Evolutionary conservation across 495 filamentous ascomycete species (phyloP), one percentile per base, ranked within the genome.

Genomic region (Bombardia bombarda): DNA sequence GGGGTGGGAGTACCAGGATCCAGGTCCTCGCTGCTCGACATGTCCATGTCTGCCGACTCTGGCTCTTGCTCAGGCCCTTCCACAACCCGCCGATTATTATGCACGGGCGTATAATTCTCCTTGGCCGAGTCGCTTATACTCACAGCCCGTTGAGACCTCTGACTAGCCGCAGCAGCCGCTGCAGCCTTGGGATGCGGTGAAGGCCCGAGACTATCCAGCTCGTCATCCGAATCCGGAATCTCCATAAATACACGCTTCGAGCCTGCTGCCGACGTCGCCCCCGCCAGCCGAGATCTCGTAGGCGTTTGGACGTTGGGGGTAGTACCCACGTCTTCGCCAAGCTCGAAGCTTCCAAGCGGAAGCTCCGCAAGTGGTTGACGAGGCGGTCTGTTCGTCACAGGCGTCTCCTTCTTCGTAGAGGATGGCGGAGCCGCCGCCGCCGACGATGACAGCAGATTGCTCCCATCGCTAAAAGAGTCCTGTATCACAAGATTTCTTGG

Each of bases 191-290:
- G 16, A 43, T 52, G 31, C 41, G 61, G 56, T 4, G 60, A 53
- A 0, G 61, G 52, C 7, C 40, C 47, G 22, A 58, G 16, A 28
- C 49, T 52, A 4, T 45, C 51, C 14, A 55, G 24, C 8, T 72
- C 68, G 25, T 67, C 65, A 22, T 69, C 65, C 4, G 65, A 65
- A 41, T 70, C 67, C 4, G 66, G 63, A 1, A 69, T 61, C 41
- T 68, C 65, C n/a, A n/a, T n/a, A n/a, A n/a, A n/a, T n/a, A n/a
- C n/a, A n/a, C n/a, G n/a, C n/a, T n/a, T n/a, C n/a, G n/a, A n/a
- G n/a, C n/a, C n/a, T n/a, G n/a, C n/a, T n/a, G n/a, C n/a, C n/a
- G n/a, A n/a, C n/a, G n/a, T n/a, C n/a, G n/a, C n/a, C n/a, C n/a
- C n/a, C n/a, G n/a, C n/a, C n/a, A n/a, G n/a, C 24, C 28, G 34